These are phyloP conservation scores for Penicillium sp. DNA, from an alignment of 2,329 filamentous ascomycete genomes.

Conservation along the genomic window DNA sequence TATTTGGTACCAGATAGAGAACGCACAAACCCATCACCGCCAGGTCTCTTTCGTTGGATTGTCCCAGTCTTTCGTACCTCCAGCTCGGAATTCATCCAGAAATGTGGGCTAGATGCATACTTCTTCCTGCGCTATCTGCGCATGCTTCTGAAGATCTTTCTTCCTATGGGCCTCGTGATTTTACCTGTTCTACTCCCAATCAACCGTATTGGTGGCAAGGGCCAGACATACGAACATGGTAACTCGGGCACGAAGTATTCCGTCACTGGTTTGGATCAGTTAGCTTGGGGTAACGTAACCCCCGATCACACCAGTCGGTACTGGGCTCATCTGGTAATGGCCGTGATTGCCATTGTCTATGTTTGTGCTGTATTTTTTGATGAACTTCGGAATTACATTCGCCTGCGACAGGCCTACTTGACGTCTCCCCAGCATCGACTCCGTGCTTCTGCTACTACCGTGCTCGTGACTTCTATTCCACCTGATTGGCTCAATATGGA, in stretches of 20 bases:
- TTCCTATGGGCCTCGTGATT: constrained; percentile 74
- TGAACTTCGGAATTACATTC: constrained; percentile 84
- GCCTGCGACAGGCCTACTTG: constrained; percentile 88
- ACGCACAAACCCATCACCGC: constrained; percentile 72
- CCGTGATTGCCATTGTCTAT: constrained; percentile 74
- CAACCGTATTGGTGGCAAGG: constrained; percentile 72
- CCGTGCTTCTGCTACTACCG: constrained; percentile 89
- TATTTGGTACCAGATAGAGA: constrained; percentile 84
- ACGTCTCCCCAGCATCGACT: constrained; percentile 94
- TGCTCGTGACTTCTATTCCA: constrained; percentile 88
- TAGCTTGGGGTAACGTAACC: constrained; percentile 86
- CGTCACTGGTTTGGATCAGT: constrained; percentile 71
- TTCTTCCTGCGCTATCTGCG: constrained; percentile 92
- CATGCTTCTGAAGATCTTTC: constrained; percentile 85
- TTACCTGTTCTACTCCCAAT: constrained; percentile 83
- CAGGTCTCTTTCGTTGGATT: constrained; percentile 55
- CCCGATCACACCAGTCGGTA: constrained; percentile 66
- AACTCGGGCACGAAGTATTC: constrained; percentile 43
- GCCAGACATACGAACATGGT: constrained; percentile 52
- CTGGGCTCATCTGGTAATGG: constrained; percentile 81
- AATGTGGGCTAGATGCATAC: constrained; percentile 94
- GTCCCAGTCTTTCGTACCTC: constrained; percentile 63
- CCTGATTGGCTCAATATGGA: constrained; percentile 85
- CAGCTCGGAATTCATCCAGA: constrained; percentile 84
- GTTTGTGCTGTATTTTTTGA: constrained; percentile 84